Percentiles rank a stretch among this genome's conserved stretches.
phyloP scores from a whole-genome alignment of 2,329 filamentous ascomycete genomes.

The Didymella exigua region DNA sequence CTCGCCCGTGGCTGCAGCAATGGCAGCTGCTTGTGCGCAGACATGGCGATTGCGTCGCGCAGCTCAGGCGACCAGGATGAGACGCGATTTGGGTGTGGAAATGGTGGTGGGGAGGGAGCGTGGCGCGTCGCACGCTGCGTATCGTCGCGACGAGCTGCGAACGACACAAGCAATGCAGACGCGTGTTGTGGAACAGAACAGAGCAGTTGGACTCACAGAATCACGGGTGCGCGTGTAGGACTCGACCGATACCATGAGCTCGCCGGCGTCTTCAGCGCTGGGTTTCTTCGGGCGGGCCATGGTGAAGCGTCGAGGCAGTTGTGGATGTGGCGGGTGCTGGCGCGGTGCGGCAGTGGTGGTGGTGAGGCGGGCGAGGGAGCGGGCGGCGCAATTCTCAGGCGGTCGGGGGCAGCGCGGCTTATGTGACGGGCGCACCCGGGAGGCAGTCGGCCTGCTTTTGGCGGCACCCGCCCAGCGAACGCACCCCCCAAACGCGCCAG shows the following conservation, averaged over 20 bases:
- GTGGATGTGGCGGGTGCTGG: constrained; percentile 9
- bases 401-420: no score
- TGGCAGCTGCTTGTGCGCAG: constrained; percentile 6
- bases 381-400: background rate
- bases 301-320: constrained; percentile 7
- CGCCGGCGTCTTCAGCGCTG: constrained; percentile 41
- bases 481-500: no score
- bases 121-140: constrained; percentile 7
- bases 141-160: background rate
- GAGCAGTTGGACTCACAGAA: constrained; percentile 65
- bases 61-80: constrained; percentile 27
- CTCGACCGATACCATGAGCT: constrained; percentile 65
- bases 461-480: background rate
- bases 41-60: constrained; percentile 30
- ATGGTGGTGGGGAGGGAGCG: constrained; percentile 7
- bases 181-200: constrained; percentile 16
- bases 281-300: constrained; percentile 43
- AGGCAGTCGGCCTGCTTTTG: background rate
- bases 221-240: constrained; percentile 82
- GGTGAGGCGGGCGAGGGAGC: constrained; percentile 10
- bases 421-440: no score
- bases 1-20: constrained; percentile 11
- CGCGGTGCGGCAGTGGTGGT: constrained; percentile 16
- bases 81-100: background rate
- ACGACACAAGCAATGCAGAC: constrained; percentile 4